phyloP scores from a whole-genome alignment of 148 eudicot genomes.

The Euryodendron excelsum region DNA sequence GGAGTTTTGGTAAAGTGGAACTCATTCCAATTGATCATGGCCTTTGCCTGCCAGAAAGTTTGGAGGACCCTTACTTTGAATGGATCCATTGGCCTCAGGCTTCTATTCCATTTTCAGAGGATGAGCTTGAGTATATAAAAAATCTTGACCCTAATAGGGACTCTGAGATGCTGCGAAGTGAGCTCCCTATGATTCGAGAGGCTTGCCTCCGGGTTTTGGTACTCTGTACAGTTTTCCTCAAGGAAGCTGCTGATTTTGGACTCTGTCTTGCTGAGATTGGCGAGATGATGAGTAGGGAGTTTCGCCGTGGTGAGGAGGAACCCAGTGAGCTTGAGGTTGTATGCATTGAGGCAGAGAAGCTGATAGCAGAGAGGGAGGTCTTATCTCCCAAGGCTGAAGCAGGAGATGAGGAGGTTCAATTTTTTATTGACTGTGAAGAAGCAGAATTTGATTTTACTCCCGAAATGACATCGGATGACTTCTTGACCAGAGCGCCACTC shows the following conservation, averaged over 20 bases:
- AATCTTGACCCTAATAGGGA: conserved; percentile 68
- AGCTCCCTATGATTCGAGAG: conserved; percentile 95
- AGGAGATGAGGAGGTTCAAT: conserved; percentile 47
- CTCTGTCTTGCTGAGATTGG: conserved; percentile 97
- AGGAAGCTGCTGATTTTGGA: conserved; percentile 84
- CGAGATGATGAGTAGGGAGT: conserved; percentile 98
- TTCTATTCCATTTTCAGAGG: conserved; percentile 88
- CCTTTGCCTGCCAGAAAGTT: conserved; percentile 86
- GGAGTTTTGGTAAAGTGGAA: conserved; percentile 84
- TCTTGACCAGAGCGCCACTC: conserved; percentile 31
- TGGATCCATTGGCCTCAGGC: conserved; percentile 99
- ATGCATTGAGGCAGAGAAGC: conserved; percentile 78
- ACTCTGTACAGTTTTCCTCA: conserved; percentile 81
- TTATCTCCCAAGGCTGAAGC: conserved; percentile 40
- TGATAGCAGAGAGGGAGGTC: conserved; percentile 54
- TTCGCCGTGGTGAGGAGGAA: conserved; percentile 87
- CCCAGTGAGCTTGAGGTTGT: conserved; percentile 92
- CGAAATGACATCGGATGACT: conserved; percentile 32
- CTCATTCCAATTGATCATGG: conserved; percentile 98
- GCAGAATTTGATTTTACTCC: conserved; percentile 39
- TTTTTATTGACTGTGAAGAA: conserved; percentile 73
- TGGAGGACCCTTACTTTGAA: conserved; percentile 98
- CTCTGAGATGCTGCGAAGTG: conserved; percentile 66
- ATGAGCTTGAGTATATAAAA: conserved; percentile 79
- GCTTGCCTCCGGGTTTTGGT: conserved; percentile 80